Conservation (phyloP, 129 eudicot genomes). For the Flaveria brownii region DNA sequence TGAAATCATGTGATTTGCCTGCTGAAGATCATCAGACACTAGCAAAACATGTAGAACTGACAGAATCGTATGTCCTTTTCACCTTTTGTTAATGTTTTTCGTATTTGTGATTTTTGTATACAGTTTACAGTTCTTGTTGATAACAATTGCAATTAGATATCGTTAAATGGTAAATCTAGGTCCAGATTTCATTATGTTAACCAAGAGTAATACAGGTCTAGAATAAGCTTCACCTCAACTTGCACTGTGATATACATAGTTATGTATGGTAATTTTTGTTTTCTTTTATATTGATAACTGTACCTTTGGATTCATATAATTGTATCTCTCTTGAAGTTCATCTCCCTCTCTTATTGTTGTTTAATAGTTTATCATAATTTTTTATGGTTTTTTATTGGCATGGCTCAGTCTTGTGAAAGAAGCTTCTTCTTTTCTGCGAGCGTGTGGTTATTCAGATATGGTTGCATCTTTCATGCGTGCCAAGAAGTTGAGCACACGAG, state of each 20-base stretch:
- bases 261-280: neutral
- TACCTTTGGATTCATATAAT: no score
- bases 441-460: constrained; percentile 70
- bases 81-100: constrained; percentile 22
- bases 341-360: neutral
- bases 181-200: constrained; percentile 11
- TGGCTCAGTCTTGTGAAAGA: constrained; percentile 65
- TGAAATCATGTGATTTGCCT: constrained; percentile 39
- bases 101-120: constrained; percentile 16
- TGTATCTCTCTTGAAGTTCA: neutral
- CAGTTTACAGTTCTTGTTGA: neutral
- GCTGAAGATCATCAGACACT: constrained; percentile 50
- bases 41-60: constrained; percentile 48
- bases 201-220: neutral
- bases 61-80: constrained; percentile 56
- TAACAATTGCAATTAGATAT: neutral
- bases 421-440: constrained; percentile 55
- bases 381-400: neutral
- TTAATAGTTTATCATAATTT: neutral
- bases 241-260: constrained; percentile 8
- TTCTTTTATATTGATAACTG: no score
- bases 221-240: neutral
- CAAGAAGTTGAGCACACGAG: constrained; percentile 42
- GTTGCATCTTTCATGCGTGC: constrained; percentile 63
- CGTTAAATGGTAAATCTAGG: neutral